Conservation (phyloP, 176 grass and related monocot genomes). For the Saccharum spontaneum region DNA sequence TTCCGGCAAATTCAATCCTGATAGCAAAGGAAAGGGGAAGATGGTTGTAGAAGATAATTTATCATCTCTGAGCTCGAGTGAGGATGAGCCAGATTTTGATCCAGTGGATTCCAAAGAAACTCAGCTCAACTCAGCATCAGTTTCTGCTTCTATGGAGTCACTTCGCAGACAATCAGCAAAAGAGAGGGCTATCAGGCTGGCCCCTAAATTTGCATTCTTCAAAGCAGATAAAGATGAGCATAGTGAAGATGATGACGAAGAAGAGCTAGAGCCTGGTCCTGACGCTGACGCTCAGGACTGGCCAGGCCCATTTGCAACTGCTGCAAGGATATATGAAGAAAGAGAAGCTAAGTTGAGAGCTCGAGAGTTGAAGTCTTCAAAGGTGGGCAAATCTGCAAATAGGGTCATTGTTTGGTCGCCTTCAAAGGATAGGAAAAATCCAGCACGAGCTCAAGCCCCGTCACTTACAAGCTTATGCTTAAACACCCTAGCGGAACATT, state of each 20-base stretch:
- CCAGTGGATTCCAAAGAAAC: slow-evolving; percentile 5
- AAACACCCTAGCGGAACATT: slow-evolving; percentile 54
- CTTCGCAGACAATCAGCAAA: slow-evolving; percentile 42
- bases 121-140: background rate
- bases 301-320: slow-evolving; percentile 89
- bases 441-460: slow-evolving; percentile 15
- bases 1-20: slow-evolving; percentile 4
- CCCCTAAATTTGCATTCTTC: slow-evolving; percentile 89
- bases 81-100: slow-evolving; percentile 7
- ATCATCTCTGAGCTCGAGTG: slow-evolving; percentile 10
- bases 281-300: slow-evolving; percentile 47
- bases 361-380: slow-evolving; percentile 54
- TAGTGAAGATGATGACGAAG: slow-evolving; percentile 37
- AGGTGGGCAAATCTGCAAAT: slow-evolving; percentile 20
- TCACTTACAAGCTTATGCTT: slow-evolving; percentile 64
- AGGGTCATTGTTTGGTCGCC: slow-evolving; percentile 63
- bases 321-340: slow-evolving; percentile 69
- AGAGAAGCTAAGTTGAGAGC: slow-evolving; percentile 58
- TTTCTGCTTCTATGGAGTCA: background rate
- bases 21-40: slow-evolving; percentile 61
- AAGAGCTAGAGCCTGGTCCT: slow-evolving; percentile 47
- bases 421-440: slow-evolving; percentile 45
- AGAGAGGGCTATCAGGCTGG: slow-evolving; percentile 61
- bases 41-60: slow-evolving; percentile 47
- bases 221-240: slow-evolving; percentile 56